phyloP scores from a whole-genome alignment of 2,329 filamentous ascomycete species.

The Macroventuria anomochaeta region DNA sequence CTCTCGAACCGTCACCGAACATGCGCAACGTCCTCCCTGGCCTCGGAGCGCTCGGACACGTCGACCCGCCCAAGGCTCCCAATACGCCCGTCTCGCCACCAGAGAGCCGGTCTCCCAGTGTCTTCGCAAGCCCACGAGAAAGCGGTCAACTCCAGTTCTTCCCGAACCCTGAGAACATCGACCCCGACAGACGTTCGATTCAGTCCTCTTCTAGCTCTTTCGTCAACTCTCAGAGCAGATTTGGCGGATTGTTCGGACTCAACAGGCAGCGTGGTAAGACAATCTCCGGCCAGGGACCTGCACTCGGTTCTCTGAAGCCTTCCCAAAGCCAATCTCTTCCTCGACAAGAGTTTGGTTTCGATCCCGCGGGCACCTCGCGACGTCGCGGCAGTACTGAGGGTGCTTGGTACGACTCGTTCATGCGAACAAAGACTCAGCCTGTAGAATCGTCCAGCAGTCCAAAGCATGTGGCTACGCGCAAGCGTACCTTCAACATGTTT shows the following conservation, averaged over 20 bases:
- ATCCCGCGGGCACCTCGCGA: slow-evolving; percentile 57
- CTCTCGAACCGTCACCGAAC: slow-evolving; percentile 39
- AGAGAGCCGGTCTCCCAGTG: slow-evolving; percentile 53
- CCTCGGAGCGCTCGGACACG: slow-evolving; percentile 50
- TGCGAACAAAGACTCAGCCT: slow-evolving; percentile 49
- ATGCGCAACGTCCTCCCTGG: slow-evolving; percentile 48
- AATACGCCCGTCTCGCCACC: slow-evolving; percentile 52
- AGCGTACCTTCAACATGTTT: slow-evolving; percentile 59
- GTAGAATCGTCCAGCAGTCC: slow-evolving; percentile 42
- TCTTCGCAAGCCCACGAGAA: slow-evolving; percentile 57
- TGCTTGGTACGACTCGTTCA: slow-evolving; percentile 61
- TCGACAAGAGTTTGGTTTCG: slow-evolving; percentile 57
- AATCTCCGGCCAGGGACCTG: slow-evolving; percentile 65
- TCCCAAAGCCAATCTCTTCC: slow-evolving; percentile 82
- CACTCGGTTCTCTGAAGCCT: slow-evolving; percentile 71
- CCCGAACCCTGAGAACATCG: slow-evolving; percentile 50
- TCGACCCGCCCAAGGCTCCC: slow-evolving; percentile 45
- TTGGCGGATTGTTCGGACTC: slow-evolving; percentile 65
- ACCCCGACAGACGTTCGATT: slow-evolving; percentile 56
- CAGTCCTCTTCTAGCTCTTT: slow-evolving; percentile 58
- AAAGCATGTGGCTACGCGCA: slow-evolving; percentile 50
- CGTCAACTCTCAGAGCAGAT: slow-evolving; percentile 58
- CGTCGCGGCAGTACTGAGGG: slow-evolving; percentile 64
- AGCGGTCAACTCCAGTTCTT: slow-evolving; percentile 53
- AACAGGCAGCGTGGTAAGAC: slow-evolving; percentile 69